These are phyloP conservation scores for Aspergillus taichungensis DNA, from an alignment of 495 filamentous ascomycete genomes.

Conservation along the genomic window DNA sequence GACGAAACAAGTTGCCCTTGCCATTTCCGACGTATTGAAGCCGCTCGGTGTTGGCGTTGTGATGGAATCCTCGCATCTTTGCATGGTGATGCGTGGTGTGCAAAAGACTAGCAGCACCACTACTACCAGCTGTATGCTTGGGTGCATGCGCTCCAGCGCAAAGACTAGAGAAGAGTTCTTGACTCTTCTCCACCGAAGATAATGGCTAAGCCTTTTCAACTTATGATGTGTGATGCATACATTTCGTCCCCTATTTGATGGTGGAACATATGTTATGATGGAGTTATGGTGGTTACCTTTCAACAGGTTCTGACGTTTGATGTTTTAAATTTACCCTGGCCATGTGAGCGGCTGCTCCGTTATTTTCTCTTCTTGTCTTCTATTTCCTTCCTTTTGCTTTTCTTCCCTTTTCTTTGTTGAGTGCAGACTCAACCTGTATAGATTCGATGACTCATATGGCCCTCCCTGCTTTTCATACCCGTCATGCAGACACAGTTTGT, in stretches of 20 bases:
- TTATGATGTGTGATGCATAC: conserved; percentile 9
- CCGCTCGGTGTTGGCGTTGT: conserved; percentile 90
- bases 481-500: not conserved
- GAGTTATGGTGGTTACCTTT: conserved; percentile 35
- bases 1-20: conserved; percentile 92
- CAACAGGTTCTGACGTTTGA: conserved; percentile 24
- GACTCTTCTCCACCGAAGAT: conserved; percentile 61
- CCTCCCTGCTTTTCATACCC: not conserved
- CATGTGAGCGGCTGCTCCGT: not conserved
- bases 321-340: conserved; percentile 3
- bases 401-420: conserved; percentile 6
- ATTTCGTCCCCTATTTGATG: conserved; percentile 18
- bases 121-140: conserved; percentile 92
- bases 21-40: conserved; percentile 83
- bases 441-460: conserved; percentile 1
- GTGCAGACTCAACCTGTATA: conserved; percentile 6
- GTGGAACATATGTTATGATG: conserved; percentile 23
- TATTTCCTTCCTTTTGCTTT: conserved; percentile 3
- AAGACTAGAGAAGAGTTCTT: conserved; percentile 94
- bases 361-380: conserved; percentile 7
- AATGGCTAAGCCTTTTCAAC: conserved; percentile 10
- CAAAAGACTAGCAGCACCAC: conserved; percentile 82
- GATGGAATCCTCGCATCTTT: conserved; percentile 96
- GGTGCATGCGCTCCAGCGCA: conserved; percentile 82
- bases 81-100: conserved; percentile 96